These are phyloP conservation scores for Gymnopilus dilepis DNA, from an alignment of 768 basidiomycete species.

Conservation along the genomic window DNA sequence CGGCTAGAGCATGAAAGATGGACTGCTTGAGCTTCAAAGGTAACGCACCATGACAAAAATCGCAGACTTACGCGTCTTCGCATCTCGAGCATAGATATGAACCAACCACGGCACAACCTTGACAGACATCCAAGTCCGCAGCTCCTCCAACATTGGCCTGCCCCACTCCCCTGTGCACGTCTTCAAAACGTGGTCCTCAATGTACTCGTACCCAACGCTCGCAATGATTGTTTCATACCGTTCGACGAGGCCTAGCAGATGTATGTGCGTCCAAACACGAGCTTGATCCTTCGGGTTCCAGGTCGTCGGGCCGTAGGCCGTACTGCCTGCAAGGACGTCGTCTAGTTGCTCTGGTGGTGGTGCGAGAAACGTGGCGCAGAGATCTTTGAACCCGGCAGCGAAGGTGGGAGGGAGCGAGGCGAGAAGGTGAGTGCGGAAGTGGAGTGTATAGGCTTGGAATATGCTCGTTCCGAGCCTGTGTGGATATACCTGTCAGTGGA, in stretches of 20 bases:
- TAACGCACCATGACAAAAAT: conserved; percentile 2
- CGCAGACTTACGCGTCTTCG: conserved; percentile 43
- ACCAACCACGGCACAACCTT: conserved; percentile 88
- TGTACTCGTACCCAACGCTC: conserved; percentile 84
- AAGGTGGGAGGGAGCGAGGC: conserved; percentile 73
- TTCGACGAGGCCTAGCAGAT: conserved; percentile 75
- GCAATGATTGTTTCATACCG: conserved; percentile 85
- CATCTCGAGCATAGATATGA: conserved; percentile 74
- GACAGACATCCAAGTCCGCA: conserved; percentile 79
- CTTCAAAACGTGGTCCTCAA: conserved; percentile 72
- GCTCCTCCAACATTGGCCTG: conserved; percentile 59
- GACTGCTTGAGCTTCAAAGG: not conserved
- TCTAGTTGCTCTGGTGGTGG: not conserved
- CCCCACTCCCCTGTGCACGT: conserved; percentile 76
- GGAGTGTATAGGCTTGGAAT: conserved; percentile 63
- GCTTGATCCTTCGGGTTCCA: too few relatives aligned
- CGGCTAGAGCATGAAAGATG: conserved; percentile 43
- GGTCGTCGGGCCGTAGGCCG: too few relatives aligned
- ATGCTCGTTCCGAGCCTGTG: conserved; percentile 65
- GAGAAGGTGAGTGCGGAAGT: conserved; percentile 78
- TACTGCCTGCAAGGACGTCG: too few relatives aligned
- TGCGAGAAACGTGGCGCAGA: conserved; percentile 65
- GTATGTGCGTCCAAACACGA: conserved; percentile 48
- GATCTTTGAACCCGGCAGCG: conserved; percentile 66
- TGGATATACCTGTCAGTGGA: conserved; percentile 10